Evolutionary conservation across 2,329 filamentous ascomycete genomes (phyloP).

Genomic region (Microcyclosporella mali): DNA sequence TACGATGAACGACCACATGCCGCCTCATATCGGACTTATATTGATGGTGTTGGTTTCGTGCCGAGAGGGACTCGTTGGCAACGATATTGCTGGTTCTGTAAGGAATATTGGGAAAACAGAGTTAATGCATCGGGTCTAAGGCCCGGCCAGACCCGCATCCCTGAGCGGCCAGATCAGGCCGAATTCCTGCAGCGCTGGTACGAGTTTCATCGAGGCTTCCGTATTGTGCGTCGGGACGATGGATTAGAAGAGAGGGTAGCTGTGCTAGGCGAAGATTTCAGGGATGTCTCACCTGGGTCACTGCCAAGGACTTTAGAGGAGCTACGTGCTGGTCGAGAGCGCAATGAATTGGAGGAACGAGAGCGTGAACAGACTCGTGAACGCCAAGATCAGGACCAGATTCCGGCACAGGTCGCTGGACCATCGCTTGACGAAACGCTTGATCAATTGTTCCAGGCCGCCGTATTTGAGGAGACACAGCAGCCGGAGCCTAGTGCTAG

Average conservation of each 20-base stretch:
- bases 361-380: conserved; percentile 7
- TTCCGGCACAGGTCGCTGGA: conserved; percentile 13
- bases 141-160: conserved; percentile 42
- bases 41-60: conserved; percentile 47
- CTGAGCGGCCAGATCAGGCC: conserved; percentile 42
- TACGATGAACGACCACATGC: conserved; percentile 35
- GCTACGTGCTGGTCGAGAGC: conserved; percentile 32
- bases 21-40: conserved; percentile 41
- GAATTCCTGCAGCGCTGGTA: conserved; percentile 44
- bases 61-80: conserved; percentile 45
- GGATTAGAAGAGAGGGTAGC: conserved; percentile 41
- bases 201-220: conserved; percentile 45
- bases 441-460: conserved; percentile 30
- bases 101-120: conserved; percentile 46
- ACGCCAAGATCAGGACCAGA: conserved; percentile 3
- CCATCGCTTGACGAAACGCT: conserved; percentile 31
- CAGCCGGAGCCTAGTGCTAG: not conserved
- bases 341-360: conserved; percentile 23
- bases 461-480: conserved; percentile 21
- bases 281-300: conserved; percentile 42
- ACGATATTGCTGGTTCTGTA: conserved; percentile 48
- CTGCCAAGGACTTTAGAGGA: conserved; percentile 44
- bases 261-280: conserved; percentile 43
- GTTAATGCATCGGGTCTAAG: conserved; percentile 38
- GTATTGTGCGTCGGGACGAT: conserved; percentile 35